phyloP scores from a whole-genome alignment of 495 filamentous ascomycete species.

The Xylaria curta region DNA sequence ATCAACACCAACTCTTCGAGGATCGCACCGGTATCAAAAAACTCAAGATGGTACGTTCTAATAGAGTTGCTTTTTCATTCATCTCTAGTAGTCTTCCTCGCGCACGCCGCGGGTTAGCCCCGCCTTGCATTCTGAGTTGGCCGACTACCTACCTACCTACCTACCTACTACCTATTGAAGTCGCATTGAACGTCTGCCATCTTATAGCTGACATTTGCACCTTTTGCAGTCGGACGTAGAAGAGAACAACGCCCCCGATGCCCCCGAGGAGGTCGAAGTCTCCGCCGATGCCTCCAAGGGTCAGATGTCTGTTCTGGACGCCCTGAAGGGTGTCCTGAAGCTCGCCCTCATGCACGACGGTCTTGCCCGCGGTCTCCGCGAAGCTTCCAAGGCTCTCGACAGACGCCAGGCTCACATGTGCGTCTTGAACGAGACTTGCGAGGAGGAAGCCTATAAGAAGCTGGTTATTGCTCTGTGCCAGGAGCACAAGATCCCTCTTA shows the following conservation, averaged over 20 bases:
- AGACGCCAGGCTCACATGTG: constrained; percentile 99
- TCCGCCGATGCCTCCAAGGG: constrained; percentile 84
- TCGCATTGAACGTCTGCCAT: background rate
- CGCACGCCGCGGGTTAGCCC: constrained; percentile 15
- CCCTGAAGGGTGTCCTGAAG: constrained; percentile 96
- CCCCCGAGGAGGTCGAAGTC: constrained; percentile 90
- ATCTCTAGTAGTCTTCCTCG: background rate
- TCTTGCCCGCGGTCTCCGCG: constrained; percentile 95
- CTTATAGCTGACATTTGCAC: constrained; percentile 23
- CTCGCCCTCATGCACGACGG: constrained; percentile 99
- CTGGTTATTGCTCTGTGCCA: constrained; percentile 95
- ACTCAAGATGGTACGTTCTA: constrained; percentile 62
- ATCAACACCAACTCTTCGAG: constrained; percentile 55
- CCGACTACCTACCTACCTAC: too few species aligned
- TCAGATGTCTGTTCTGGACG: constrained; percentile 97
- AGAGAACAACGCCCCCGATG: constrained; percentile 80
- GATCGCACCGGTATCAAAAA: constrained; percentile 57
- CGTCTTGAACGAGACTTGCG: constrained; percentile 97
- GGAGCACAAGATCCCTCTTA: constrained; percentile 98
- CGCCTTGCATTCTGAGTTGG: constrained; percentile 17
- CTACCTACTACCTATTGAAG: background rate
- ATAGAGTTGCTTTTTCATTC: background rate
- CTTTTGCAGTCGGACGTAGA: constrained; percentile 64
- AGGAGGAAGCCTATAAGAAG: constrained; percentile 99
- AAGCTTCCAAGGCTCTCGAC: constrained; percentile 97